Evolutionary conservation across 768 basidiomycete genomes (phyloP).

Genomic region (Kwoniella dejecticola): DNA sequence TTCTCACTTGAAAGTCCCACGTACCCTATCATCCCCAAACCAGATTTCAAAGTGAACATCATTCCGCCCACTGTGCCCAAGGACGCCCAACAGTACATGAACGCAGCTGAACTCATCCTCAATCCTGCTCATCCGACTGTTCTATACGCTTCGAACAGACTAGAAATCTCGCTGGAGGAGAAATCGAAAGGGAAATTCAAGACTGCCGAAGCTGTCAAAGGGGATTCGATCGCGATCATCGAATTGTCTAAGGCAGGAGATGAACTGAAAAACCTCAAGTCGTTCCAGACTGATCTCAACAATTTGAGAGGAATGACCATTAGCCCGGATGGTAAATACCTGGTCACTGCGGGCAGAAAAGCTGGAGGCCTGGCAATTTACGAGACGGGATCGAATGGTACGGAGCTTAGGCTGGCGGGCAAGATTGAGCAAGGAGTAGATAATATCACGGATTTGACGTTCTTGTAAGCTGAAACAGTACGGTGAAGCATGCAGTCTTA

Average conservation of each 20-base stretch:
- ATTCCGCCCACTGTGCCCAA: slow-evolving; percentile 43
- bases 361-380: slow-evolving; percentile 52
- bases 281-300: slow-evolving; percentile 46
- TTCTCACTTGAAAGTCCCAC: slow-evolving; percentile 33
- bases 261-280: slow-evolving; percentile 37
- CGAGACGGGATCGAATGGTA: slow-evolving; percentile 39
- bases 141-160: slow-evolving; percentile 52
- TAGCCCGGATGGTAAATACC: slow-evolving; percentile 50
- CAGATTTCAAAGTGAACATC: slow-evolving; percentile 40
- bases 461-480: slow-evolving; percentile 28
- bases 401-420: slow-evolving; percentile 48
- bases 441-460: slow-evolving; percentile 38
- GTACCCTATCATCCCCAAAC: slow-evolving; percentile 36
- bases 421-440: slow-evolving; percentile 41
- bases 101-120: slow-evolving; percentile 45
- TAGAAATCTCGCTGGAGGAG: slow-evolving; percentile 43
- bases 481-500: not conserved
- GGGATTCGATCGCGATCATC: slow-evolving; percentile 50
- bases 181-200: slow-evolving; percentile 27
- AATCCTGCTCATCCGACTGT: slow-evolving; percentile 38
- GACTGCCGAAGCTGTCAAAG: slow-evolving; percentile 18
- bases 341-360: slow-evolving; percentile 49
- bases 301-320: slow-evolving; percentile 48
- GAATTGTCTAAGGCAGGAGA: slow-evolving; percentile 39
- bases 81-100: slow-evolving; percentile 34